phyloP scores from a whole-genome alignment of 441 rosid species.

The Populus hybrid region DNA sequence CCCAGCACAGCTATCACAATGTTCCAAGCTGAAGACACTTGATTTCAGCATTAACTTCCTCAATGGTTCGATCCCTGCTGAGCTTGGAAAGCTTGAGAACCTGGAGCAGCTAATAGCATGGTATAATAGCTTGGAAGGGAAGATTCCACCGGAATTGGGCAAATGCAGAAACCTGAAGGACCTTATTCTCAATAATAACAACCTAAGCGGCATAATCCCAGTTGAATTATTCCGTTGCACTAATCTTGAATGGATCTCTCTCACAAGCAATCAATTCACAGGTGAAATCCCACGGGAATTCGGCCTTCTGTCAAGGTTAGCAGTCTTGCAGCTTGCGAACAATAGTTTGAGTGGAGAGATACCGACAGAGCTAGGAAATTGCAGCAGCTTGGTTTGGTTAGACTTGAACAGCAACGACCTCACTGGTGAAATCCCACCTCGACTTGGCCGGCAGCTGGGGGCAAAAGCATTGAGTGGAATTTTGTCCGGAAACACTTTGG shows the following conservation, averaged over 20 bases:
- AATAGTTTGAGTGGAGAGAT: conserved; percentile 83
- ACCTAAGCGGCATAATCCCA: conserved; percentile 74
- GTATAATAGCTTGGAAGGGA: conserved; percentile 79
- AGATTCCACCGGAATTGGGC: conserved; percentile 71
- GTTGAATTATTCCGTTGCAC: conserved; percentile 69
- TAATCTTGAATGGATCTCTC: conserved; percentile 89
- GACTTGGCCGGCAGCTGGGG: conserved; percentile 87
- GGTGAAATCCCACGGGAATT: conserved; percentile 70
- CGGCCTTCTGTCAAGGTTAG: conserved; percentile 63
- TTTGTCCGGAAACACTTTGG: conserved; percentile 78
- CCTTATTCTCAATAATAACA: conserved; percentile 81
- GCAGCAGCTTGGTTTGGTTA: conserved; percentile 89
- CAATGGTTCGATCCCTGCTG: conserved; percentile 78
- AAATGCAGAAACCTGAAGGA: conserved; percentile 67
- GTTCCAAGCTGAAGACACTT: conserved; percentile 62
- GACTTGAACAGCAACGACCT: conserved; percentile 87
- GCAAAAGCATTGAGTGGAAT: conserved; percentile 73
- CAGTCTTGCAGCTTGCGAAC: conserved; percentile 88
- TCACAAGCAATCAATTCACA: conserved; percentile 70
- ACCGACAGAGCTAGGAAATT: conserved; percentile 82
- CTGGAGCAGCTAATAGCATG: conserved; percentile 93
- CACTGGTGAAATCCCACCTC: conserved; percentile 85
- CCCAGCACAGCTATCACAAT: conserved; percentile 66
- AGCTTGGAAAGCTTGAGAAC: conserved; percentile 64
- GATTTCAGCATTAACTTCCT: conserved; percentile 88